phyloP scores from a whole-genome alignment of 495 filamentous ascomycete species.

The Halenospora varia region DNA sequence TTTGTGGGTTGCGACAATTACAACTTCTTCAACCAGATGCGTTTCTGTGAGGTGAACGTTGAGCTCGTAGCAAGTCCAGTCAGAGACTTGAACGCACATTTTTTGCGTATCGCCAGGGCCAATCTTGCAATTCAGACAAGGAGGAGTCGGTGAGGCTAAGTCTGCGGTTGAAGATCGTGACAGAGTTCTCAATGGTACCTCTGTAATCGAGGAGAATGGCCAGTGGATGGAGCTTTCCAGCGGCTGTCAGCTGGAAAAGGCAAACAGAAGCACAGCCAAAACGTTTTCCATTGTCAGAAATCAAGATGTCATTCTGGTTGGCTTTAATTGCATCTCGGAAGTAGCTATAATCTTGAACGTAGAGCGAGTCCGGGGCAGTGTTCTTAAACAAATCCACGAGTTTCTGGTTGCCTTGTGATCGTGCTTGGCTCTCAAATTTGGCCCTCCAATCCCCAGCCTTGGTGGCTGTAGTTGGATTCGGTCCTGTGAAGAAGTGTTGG shows the following conservation, averaged over 20 bases:
- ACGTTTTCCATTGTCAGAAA: slow-evolving; percentile 15
- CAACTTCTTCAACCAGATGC: slow-evolving; percentile 44
- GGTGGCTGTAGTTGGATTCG: slow-evolving; percentile 43
- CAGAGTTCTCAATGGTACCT: slow-evolving; percentile 35
- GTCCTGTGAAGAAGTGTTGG: slow-evolving; percentile 46
- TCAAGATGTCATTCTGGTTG: slow-evolving; percentile 15
- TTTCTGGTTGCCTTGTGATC: slow-evolving; percentile 21
- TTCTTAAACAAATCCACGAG: slow-evolving; percentile 16
- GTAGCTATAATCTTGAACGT: slow-evolving; percentile 43
- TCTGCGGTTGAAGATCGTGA: slow-evolving; percentile 44
- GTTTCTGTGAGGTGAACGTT: slow-evolving; percentile 40
- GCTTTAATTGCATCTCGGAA: slow-evolving; percentile 36
- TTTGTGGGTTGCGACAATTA: slow-evolving; percentile 43
- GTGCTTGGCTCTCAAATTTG: slow-evolving; percentile 34
- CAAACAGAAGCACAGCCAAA: slow-evolving; percentile 25
- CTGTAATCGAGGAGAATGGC: slow-evolving; percentile 43
- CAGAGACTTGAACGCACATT: slow-evolving; percentile 42
- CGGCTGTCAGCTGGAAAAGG: slow-evolving; percentile 38
- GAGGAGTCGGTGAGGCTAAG: slow-evolving; percentile 26
- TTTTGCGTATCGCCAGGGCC: slow-evolving; percentile 51
- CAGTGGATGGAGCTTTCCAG: slow-evolving; percentile 43
- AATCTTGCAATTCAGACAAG: slow-evolving; percentile 37
- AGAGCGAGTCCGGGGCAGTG: slow-evolving; percentile 30
- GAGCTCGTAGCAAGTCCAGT: slow-evolving; percentile 47
- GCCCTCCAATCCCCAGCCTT: slow-evolving; percentile 29